Percentiles rank a stretch among this genome's conserved stretches.
Evolutionary conservation across 1,284 basidiomycete genomes (phyloP).

Genomic region (Rhizoctonia solani): DNA sequence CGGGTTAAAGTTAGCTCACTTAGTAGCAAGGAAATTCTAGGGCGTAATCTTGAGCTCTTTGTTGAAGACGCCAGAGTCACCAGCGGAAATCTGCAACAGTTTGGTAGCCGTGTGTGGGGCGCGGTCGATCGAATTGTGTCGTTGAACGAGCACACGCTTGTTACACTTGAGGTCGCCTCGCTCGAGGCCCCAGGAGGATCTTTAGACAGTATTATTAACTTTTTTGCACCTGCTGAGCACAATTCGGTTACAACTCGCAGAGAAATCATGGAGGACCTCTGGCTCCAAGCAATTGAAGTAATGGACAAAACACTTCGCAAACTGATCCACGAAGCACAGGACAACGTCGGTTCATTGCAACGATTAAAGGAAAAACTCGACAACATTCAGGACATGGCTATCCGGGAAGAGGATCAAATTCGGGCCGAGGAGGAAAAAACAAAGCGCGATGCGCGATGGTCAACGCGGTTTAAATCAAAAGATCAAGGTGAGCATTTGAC

Average conservation of each 20-base stretch:
- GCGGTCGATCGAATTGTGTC: slow-evolving; percentile 31
- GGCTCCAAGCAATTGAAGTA: not conserved
- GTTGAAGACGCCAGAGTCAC: slow-evolving; percentile 11
- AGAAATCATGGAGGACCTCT: not conserved
- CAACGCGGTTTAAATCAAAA: too few species aligned
- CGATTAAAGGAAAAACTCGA: slow-evolving; percentile 18
- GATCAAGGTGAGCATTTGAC: too few species aligned
- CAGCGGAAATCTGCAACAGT: slow-evolving; percentile 15
- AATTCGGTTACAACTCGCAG: too few species aligned
- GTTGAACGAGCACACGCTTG: slow-evolving; percentile 25
- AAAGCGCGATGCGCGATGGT: not conserved
- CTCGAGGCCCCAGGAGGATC: not conserved
- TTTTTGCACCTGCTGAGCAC: too few species aligned
- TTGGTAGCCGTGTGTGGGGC: slow-evolving; percentile 27
- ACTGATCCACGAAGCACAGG: slow-evolving; percentile 26
- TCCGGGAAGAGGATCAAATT: not conserved
- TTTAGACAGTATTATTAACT: not conserved
- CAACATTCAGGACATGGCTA: slow-evolving; percentile 7
- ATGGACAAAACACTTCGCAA: not conserved
- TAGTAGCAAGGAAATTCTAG: slow-evolving; percentile 9
- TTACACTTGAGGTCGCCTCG: not conserved
- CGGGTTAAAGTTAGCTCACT: slow-evolving; percentile 15
- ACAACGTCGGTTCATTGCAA: not conserved
- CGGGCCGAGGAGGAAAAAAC: not conserved
- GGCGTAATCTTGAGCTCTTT: slow-evolving; percentile 2